Evolutionary conservation across 495 filamentous ascomycete species (phyloP).

Genomic region (Aspergillus ellipticus): DNA sequence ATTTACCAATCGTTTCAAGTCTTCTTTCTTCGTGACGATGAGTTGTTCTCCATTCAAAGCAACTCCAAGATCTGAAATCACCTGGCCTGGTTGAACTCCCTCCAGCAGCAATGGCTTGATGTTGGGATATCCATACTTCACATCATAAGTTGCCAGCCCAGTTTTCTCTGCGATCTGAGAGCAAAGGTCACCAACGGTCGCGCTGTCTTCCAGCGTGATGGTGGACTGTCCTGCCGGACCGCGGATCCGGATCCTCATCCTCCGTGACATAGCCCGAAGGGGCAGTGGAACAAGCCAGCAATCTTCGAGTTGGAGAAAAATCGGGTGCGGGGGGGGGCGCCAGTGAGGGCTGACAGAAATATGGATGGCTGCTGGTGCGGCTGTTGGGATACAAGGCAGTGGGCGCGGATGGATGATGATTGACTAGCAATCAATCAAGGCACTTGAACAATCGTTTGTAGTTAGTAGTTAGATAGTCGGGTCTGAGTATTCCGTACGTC

Average conservation of each 20-base stretch:
- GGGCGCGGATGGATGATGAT: neutral
- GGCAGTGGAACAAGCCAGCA: neutral
- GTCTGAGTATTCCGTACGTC: no score
- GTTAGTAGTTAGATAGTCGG: no score
- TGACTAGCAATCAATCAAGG: neutral
- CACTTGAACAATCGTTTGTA: neutral
- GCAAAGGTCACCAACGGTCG: constrained; percentile 62
- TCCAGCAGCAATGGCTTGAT: constrained; percentile 60
- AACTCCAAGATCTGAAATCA: constrained; percentile 53
- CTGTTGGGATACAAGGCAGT: neutral
- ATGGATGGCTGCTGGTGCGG: neutral
- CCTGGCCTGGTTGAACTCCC: constrained; percentile 39
- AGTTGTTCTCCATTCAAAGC: constrained; percentile 80
- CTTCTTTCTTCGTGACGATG: constrained; percentile 56
- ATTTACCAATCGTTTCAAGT: constrained; percentile 14
- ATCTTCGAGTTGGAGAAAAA: neutral
- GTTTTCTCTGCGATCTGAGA: constrained; percentile 53
- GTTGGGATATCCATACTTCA: constrained; percentile 87
- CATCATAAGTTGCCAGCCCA: constrained; percentile 52
- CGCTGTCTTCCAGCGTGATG: constrained; percentile 59
- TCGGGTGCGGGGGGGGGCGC: neutral
- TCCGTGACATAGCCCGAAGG: neutral
- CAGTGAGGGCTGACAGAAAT: neutral
- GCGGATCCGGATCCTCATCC: constrained; percentile 61
- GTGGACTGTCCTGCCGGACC: constrained; percentile 60